Evolutionary conservation across 2,329 filamentous ascomycete genomes (phyloP).

Genomic region (Periconia digitata): DNA sequence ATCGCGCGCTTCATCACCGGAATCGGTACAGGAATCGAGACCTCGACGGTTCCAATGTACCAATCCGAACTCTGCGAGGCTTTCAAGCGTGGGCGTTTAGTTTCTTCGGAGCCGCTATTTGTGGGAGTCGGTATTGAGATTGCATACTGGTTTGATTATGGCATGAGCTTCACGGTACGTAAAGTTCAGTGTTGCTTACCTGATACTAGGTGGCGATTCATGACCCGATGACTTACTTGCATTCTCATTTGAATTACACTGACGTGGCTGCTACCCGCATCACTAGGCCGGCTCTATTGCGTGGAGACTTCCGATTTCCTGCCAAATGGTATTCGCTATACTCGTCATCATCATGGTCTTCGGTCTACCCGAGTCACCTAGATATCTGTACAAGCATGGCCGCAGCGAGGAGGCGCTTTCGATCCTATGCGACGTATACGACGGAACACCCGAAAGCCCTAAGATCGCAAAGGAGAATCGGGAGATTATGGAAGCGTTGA

Average conservation of each 20-base stretch:
- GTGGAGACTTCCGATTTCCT: slow-evolving; percentile 52
- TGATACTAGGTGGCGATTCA: no score
- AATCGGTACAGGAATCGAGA: slow-evolving; percentile 58
- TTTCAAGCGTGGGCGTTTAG: slow-evolving; percentile 60
- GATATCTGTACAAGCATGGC: slow-evolving; percentile 30
- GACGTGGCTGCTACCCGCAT: no score
- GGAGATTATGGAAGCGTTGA: slow-evolving; percentile 41
- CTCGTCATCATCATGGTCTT: slow-evolving; percentile 48
- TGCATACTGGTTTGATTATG: slow-evolving; percentile 48
- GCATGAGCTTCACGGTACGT: slow-evolving; percentile 43
- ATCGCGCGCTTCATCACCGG: slow-evolving; percentile 55
- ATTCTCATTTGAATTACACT: no score
- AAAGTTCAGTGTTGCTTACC: no score
- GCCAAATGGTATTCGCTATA: slow-evolving; percentile 48
- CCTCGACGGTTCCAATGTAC: slow-evolving; percentile 56
- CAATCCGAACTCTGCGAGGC: slow-evolving; percentile 56
- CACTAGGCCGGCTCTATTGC: slow-evolving; percentile 47
- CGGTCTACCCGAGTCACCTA: slow-evolving; percentile 28
- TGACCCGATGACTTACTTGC: no score
- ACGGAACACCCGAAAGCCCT: slow-evolving; percentile 51
- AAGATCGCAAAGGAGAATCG: slow-evolving; percentile 57
- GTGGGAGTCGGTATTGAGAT: slow-evolving; percentile 54
- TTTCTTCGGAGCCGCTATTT: slow-evolving; percentile 58
- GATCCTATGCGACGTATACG: slow-evolving; percentile 54
- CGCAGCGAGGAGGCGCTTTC: slow-evolving; percentile 51